Base-by-base conservation (phyloP, 257 asterid genomes). In the Ajuga chamaepitys region DNA sequence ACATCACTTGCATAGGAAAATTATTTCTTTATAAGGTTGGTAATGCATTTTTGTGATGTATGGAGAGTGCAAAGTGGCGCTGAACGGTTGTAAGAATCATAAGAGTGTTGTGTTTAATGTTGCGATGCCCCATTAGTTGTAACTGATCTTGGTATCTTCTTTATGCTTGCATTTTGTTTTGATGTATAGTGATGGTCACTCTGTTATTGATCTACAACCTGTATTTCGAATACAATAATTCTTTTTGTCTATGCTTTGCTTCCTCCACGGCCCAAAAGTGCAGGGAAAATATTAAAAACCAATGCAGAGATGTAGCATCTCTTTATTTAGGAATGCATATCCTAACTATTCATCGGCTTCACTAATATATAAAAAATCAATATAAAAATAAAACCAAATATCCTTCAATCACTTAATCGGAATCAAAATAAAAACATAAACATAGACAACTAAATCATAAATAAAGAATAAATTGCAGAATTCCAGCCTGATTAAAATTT, bases 1-100 rank as follows among this genome's bases (percentile, higher is more conserved):
- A 51, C 80, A 67, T 38, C 83, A 78, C 66, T 57, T 83, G 67
- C 95, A 84, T 52, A 80, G 92, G 77, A 93, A 93, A 78, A 70
- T 89, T 50, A 74, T 85, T 40, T 68, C 52, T 46, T 74, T 77
- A 45, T 85, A 52, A 74, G 66, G 56, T 34, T 72, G n/a, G 38
- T 20, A 12, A 58, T 30, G 1, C 37, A 7, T 41, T 47, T 60
- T 41, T 21, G 22, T 24, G 45, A 37, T 44, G 35, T 45, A n/a
- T 64, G 59, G 25, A 66, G 67, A 65, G 17, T 74, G 66, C 47
- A 28, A n/a, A 32, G 24, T 55, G 59, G 30, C 30, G 45, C 14
- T 64, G 55, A 60, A 30, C 37, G 53, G 62, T 69, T 62, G 40
- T 54, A 59, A 51, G 50, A 59, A 52, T 25, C 58, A 69, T 22